Base-by-base conservation (phyloP, 2,329 filamentous ascomycete species). In the Lasiodiplodia citricola region DNA sequence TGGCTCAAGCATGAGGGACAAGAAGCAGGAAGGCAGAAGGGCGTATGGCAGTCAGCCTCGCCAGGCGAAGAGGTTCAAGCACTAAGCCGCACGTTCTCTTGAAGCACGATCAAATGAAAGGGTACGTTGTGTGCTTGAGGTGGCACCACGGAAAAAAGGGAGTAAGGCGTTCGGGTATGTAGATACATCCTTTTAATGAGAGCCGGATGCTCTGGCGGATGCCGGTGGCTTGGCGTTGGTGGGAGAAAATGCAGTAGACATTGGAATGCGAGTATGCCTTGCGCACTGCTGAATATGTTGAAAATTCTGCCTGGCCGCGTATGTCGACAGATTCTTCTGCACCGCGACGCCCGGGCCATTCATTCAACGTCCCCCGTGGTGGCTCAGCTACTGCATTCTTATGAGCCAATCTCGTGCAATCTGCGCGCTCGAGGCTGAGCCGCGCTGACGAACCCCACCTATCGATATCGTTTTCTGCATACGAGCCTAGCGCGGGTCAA, bases 1-100 rank as follows among this genome's bases (percentile, higher is more conserved):
- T 14, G 92, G 92, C 0, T 89, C 92, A 5, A 92, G 92, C 77
- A 87, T 96, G 88, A 85, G 89, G 72, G 92, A 92, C 82, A 92
- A 92, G 82, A 85, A 82, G 55, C 79, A 87, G 70, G 85, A 87
- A 62, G 88, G 87, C 50, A 84, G 92, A 74, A 84, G 90, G 75
- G 86, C 87, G 13, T 96, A 95, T 76, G 93, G 93, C 60, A 93
- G 91, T 75, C 92, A 96, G 82, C 92, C 91, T 41, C 86, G 85
- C 75, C 91, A 92, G 80, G 84, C 81, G 23, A 80, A 84, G 73
- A 85, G 85, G 74, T 67, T 67, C 65, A 60, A 50, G 25, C 55
- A 50, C 28, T 67, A n/a, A 52, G 47, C 25, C 4, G 47, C 13
- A 14, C 18, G n/a, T 18, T 31, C 50, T 14, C 28, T n/a, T 25